Base-by-base conservation (phyloP, 2,329 filamentous ascomycete genomes). In the Aaosphaeria arxii region DNA sequence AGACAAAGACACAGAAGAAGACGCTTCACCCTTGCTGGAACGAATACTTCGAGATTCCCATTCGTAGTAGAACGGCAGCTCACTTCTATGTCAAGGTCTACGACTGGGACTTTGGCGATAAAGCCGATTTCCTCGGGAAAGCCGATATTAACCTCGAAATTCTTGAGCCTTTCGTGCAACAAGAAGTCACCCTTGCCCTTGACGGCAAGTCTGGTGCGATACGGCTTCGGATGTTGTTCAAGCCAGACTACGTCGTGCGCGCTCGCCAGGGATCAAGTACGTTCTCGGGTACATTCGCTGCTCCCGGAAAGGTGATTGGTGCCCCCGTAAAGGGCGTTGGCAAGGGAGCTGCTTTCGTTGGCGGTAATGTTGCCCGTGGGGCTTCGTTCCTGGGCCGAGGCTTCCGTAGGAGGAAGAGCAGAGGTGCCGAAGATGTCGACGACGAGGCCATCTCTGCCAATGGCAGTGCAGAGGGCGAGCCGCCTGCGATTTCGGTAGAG, bases 81-180 rank as follows among this genome's bases (percentile, higher is more conserved):
- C 83, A 94, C 29, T 94, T 99, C 72, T 80, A 79, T 31, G 84
- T 90, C 62, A 88, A 89, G 47, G 85, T 97, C 2, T 95, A 86
- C 67, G 94, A 99, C 66, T 99, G 92, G 83, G 94, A 99, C 69
- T 95, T 97, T 76, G 92, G 89, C 42, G 91, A 95, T 69, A 92
- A 91, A 71, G 90, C 91, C 1, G 94, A 99, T 70, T 88, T 87
- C 67, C 75, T 99, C n/a, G 94, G 94, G 40, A 81, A 79, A 50
- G 79, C 89, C 0, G 74, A 76, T 4, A 89, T 99, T 63, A 85
- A 89, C 58, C 80, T 99, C 11, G 83, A 87, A 43, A 72, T 84
- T 31, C 78, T 99, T 6, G 90, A 96, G 59, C 94, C 94, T 0
- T 96, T 97, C 77, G 82, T 82, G 64, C 82, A 84, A 7, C 83